These are phyloP conservation scores for Psidium guajava DNA, from an alignment of 345 rosid species.

Conservation along the genomic window DNA sequence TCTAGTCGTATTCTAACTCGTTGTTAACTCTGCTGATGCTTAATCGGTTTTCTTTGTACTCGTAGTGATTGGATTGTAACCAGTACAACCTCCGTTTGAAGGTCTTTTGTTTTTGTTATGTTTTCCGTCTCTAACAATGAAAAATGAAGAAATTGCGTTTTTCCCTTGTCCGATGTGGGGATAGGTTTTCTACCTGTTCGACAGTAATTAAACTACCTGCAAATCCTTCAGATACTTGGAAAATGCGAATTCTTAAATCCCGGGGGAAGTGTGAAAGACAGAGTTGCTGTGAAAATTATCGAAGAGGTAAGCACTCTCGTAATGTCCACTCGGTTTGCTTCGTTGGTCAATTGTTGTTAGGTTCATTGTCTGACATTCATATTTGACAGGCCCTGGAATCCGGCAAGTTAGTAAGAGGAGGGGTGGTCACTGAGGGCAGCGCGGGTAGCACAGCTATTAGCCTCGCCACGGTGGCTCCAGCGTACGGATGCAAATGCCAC, in stretches of 20 bases:
- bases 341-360: background rate
- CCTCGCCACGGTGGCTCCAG: slow-evolving; percentile 88
- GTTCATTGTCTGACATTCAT: background rate
- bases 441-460: slow-evolving; percentile 98
- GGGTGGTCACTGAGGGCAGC: slow-evolving; percentile 86
- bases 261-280: slow-evolving; percentile 94
- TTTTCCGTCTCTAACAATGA: background rate
- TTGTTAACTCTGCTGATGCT: background rate
- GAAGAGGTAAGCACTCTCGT: slow-evolving; percentile 46
- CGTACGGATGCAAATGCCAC: slow-evolving; percentile 87
- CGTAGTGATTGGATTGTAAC: background rate
- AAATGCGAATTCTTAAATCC: slow-evolving; percentile 96
- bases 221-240: slow-evolving; percentile 59
- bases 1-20: background rate
- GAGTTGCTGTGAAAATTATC: slow-evolving; percentile 82
- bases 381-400: slow-evolving; percentile 60
- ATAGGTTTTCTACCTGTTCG: background rate
- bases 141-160: background rate
- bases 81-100: background rate
- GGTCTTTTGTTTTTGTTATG: background rate
- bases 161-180: background rate
- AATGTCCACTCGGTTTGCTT: background rate
- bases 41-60: background rate
- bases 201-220: background rate
- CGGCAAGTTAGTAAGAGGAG: slow-evolving; percentile 55